Base-by-base conservation (phyloP, 2,329 filamentous ascomycete species). In the Fusarium palustre region DNA sequence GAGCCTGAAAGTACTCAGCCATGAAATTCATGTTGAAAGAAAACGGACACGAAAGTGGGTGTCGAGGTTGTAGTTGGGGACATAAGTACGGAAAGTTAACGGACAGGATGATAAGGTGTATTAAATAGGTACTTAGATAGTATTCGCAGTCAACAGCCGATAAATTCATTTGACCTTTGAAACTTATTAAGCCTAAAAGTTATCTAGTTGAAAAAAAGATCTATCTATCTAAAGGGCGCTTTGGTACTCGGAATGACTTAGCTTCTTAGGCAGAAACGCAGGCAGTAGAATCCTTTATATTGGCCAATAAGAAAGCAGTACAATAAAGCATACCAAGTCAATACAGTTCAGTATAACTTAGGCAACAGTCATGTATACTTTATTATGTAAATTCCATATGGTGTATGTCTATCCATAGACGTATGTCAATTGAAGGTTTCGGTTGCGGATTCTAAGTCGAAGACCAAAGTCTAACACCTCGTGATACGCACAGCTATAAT, bases 221-320 rank as follows among this genome's bases (percentile, higher is more conserved):
- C 24, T 7, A 18, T 7, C 15, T 15, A 39, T 31, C n/a, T 31
- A 12, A 5, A 61, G 13, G 30, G 31, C 42, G 36, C 36, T 56
- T 48, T 30, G 48, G 15, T 47, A 42, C n/a, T 62, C 20, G 42
- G 22, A 47, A 20, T 9, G 36, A 62, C 24, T 47, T 62, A 20
- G 34, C 30, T 41, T 24, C 13, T 36, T 49, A 64, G 58, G 58
- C 52, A 64, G 59, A 58, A 64, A 28, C 24, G 38, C 31, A 64
- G 60, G 49, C 49, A 63, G 52, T 34, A 9, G 41, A 31, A 42
- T 28, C 28, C 33, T 25, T 11, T n/a, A n/a, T 7, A 18, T 33
- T 10, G 38, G 54, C 60, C 60, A 64, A 64, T 56, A 42, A 22
- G 13, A 54, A 15, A 31, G 5, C 22, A 30, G 45, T n/a, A n/a